Evolutionary conservation across 345 rosid genomes (phyloP), one percentile per base, ranked within the genome.

Genomic region (Moricandia arvensis): DNA sequence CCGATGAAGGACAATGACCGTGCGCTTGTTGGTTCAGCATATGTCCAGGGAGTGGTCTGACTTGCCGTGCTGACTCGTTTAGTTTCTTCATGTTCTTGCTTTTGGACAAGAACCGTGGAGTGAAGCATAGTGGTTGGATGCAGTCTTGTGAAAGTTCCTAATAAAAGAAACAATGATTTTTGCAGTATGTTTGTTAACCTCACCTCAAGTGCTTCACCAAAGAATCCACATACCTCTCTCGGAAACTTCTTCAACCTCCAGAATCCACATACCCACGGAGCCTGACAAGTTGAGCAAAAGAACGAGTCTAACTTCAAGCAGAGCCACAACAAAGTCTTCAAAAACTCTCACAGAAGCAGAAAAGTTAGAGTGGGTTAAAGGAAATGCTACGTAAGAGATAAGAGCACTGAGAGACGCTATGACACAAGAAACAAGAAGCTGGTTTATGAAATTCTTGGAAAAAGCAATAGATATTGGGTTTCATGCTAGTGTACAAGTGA

Each of bases 1-100:
- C 97, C 97, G 1, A 92, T 96, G 3, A 92, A 92, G 0, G 97
- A 92, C 94, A 87, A 90, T 1, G 97, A 92, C 37, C 94, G 82
- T 1, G 94, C 96, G 5, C 82, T 82, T 0, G 92, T 90, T 7
- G 97, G 97, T 68, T 92, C 97, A 1, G 96, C 97, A 92, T 83
- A 31, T 90, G 96, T 84, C 90, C 96, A 0, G 93, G 96, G 21
- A 88, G 82, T 18, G 90, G 87, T 41, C 86, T 87, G 66, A 76
- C 84, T 62, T 83, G 90, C 35, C 82, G 84, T 10, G 38, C 58
- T 6, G 63, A 62, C 11, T 81, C 86, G 5, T 64, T 66, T 65
- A 74, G 53, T 18, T 69, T 72, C 67, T 76, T 83, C 75, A 49
- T 62, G 81, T 59, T 75, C 61, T 79, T 86, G 76, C 80, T 82